These are phyloP conservation scores for Coemansia aciculifera DNA, from an alignment of 192 early-diverging fungal genomes.

Conservation along the genomic window DNA sequence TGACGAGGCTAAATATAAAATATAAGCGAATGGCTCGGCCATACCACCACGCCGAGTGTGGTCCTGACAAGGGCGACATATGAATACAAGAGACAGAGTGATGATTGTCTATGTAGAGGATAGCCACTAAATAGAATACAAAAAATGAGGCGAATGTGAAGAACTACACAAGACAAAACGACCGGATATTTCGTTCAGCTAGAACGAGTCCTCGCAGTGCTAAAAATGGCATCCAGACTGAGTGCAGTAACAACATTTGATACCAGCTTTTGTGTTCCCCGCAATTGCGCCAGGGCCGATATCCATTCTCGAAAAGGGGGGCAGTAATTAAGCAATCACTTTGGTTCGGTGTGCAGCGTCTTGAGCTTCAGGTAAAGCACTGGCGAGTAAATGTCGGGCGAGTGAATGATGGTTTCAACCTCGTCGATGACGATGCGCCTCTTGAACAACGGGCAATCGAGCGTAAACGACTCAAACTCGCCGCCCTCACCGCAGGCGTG, in stretches of 20 bases:
- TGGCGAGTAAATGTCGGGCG: constrained; percentile 77
- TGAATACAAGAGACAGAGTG: neutral
- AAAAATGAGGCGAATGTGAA: neutral
- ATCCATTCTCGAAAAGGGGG: neutral
- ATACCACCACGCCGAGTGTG: constrained; percentile 49
- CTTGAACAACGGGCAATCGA: constrained; percentile 91
- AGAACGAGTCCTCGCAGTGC: neutral
- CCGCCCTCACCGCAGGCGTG: constrained; percentile 98
- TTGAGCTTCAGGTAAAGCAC: constrained; percentile 81
- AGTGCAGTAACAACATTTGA: neutral
- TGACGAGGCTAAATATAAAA: constrained; percentile 33
- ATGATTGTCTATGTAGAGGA: neutral
- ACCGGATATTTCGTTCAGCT: neutral
- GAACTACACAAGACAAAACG: neutral
- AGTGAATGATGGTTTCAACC: constrained; percentile 71
- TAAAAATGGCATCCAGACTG: neutral
- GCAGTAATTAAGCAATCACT: constrained; percentile 29
- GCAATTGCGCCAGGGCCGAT: neutral
- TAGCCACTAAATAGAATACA: neutral
- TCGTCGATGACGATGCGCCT: constrained; percentile 76
- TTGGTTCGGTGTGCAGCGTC: constrained; percentile 68
- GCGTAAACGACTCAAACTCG: constrained; percentile 92
- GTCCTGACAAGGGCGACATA: constrained; percentile 17
- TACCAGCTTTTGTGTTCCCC: neutral
- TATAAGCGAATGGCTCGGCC: constrained; percentile 48